Base-by-base conservation (phyloP, 1,284 basidiomycete species). In the Sporisorium exsertum region DNA sequence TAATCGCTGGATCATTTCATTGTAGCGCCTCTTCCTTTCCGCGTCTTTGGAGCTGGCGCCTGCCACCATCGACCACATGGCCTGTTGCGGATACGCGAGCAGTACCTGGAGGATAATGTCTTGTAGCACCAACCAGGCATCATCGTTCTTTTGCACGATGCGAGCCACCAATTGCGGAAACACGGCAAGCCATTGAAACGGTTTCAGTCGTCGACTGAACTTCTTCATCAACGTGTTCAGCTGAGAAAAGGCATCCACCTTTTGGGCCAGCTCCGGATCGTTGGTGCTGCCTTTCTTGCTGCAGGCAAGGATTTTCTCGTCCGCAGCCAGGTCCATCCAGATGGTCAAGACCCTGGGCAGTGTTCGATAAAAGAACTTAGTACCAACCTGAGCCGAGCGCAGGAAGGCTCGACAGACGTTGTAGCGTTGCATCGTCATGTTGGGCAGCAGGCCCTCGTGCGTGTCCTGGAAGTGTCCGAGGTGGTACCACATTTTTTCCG, bases 81-180 rank as follows among this genome's bases (percentile, higher is more conserved):
- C 91, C 87, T 99, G 97, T 54, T 92, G 91, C 5, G 97, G 95
- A 84, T 95, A 96, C 60, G 91, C 90, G 58, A 88, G 86, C 15
- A 99, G 89, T 43, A 98, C 93, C 20, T 86, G 87, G 12, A 88
- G 86, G 72, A 99, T 94, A 43, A 99, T 89, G 62, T 87, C 88
- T 2, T 90, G 88, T 18, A 99, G 87, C 16, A 91, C 87, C 0
- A 85, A 85, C 82, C 90, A 92, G 2, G 95, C 92, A 1, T 88
- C 88, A n/a, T 87, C 81, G 80, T 94, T 92, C 18, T 87, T 87
- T 80, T 98, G 94, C 20, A 92, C 92, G 37, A 99, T 92, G 10
- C 97, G 91, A 26, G 97, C 99, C 12, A 97, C 93, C 64, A 99
- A 93, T 88, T 99, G 97, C 8, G 97, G 95, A 76, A 98, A 95